A percentile compares a stretch with the other conserved stretches of the same genome.
Evolutionary conservation across 2,329 filamentous ascomycete genomes (phyloP).

Genomic region (Aspergillus puulaauensis): DNA sequence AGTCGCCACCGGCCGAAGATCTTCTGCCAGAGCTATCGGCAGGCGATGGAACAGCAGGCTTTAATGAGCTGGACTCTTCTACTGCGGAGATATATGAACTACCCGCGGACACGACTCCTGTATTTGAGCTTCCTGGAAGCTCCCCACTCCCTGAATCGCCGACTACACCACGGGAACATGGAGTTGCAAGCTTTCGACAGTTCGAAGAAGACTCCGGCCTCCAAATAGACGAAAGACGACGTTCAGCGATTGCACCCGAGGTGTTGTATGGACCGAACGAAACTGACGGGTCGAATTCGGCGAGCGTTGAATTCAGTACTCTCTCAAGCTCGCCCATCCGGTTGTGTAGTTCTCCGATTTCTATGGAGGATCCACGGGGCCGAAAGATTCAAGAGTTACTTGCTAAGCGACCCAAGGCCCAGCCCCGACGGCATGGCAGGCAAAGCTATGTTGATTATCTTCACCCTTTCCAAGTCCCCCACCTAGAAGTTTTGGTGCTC

Average conservation of each 20-base stretch:
- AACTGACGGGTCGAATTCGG: background rate
- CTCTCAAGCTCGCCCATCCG: constrained; percentile 9
- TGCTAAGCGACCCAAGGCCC: constrained; percentile 36
- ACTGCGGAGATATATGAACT: constrained; percentile 35
- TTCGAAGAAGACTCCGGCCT: constrained; percentile 29
- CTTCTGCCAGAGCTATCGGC: constrained; percentile 34
- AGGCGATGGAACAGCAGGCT: constrained; percentile 29
- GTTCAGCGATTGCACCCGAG: constrained; percentile 49
- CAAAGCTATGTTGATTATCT: constrained; percentile 37
- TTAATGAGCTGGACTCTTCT: constrained; percentile 31
- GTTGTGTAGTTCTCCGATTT: constrained; percentile 20
- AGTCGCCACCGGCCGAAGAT: constrained; percentile 23
- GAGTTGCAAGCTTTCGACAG: background rate
- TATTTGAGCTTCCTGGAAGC: constrained; percentile 41
- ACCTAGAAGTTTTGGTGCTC: constrained; percentile 55
- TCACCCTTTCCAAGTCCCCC: constrained; percentile 57
- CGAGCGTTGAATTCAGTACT: constrained; percentile 7
- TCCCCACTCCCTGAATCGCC: constrained; percentile 23
- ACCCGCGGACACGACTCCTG: constrained; percentile 24
- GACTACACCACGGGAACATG: background rate
- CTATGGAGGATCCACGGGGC: constrained; percentile 25
- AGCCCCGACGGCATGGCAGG: constrained; percentile 28
- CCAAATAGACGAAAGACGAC: constrained; percentile 35
- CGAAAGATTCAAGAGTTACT: constrained; percentile 40
- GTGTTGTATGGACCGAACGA: constrained; percentile 28